Evolutionary conservation across 164 flowering plant genomes (phyloP).

Genomic region (Vitis riparia): DNA sequence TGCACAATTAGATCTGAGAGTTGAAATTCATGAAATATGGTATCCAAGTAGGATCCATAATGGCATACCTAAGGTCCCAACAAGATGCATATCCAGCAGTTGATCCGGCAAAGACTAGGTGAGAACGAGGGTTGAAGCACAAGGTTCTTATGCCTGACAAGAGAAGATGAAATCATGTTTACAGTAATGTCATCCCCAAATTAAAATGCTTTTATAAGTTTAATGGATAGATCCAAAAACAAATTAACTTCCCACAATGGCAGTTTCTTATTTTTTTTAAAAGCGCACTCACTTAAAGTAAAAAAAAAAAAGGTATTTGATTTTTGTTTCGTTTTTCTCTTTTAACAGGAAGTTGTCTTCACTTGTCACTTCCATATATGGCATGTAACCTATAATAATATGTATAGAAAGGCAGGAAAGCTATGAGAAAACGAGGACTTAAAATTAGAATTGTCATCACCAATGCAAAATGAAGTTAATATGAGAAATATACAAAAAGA

Average conservation of each 20-base stretch:
- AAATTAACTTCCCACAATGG: not conserved
- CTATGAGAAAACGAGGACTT: not conserved
- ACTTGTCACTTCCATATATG: not conserved
- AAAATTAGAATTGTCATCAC: not conserved
- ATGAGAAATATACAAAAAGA: not conserved
- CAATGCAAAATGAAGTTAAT: not conserved
- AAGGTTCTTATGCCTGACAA: slow-evolving; percentile 61
- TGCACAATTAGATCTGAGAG: not conserved
- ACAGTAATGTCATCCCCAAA: not conserved
- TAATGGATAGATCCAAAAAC: not conserved
- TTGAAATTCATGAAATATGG: slow-evolving; percentile 4
- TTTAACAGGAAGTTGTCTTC: not conserved
- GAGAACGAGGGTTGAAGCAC: slow-evolving; percentile 64
- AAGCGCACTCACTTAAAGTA: too few relatives aligned
- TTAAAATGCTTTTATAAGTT: not conserved
- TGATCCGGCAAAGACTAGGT: slow-evolving; percentile 74
- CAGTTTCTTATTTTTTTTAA: not conserved
- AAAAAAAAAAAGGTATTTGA: too few relatives aligned
- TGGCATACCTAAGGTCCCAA: slow-evolving; percentile 85
- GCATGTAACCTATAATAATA: not conserved
- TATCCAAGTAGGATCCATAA: not conserved
- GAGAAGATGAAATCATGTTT: slow-evolving; percentile 8
- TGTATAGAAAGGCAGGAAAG: not conserved
- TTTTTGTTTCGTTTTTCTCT: too few relatives aligned
- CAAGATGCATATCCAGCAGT: slow-evolving; percentile 64